These are phyloP conservation scores for Mimosa bimucronata DNA, from an alignment of 306 rosid genomes.

Conservation along the genomic window DNA sequence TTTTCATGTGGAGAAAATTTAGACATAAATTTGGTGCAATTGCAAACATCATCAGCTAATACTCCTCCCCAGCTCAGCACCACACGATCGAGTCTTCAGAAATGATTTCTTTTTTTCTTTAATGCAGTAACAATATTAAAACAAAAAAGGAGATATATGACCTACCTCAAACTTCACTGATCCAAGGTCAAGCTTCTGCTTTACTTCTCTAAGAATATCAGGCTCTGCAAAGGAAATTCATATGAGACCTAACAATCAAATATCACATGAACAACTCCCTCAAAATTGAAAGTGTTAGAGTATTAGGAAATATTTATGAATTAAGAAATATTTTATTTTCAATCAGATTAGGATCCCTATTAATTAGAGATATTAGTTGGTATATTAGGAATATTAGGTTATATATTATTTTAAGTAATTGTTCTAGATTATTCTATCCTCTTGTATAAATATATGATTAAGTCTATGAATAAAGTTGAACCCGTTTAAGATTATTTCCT, in stretches of 20 bases:
- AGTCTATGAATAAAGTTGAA: too few species aligned
- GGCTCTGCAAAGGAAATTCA: constrained; percentile 70
- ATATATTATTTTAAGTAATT: too few species aligned
- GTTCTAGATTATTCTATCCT: too few species aligned
- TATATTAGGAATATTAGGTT: too few species aligned
- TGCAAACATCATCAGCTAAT: not conserved
- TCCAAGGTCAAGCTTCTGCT: constrained; percentile 94
- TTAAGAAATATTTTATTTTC: too few species aligned
- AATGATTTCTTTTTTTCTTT: not conserved
- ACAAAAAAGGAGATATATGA: not conserved
- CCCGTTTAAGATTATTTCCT: too few species aligned
- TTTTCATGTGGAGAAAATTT: not conserved
- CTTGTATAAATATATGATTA: too few species aligned
- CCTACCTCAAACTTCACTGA: constrained; percentile 93
- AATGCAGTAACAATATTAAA: too few species aligned
- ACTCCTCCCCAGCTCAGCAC: not conserved
- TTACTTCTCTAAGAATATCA: constrained; percentile 94
- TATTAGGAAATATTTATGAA: too few species aligned
- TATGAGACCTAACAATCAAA: constrained; percentile 25
- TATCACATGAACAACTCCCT: constrained; percentile 10
- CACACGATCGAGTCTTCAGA: not conserved
- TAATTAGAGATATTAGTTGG: too few species aligned
- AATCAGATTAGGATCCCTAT: too few species aligned
- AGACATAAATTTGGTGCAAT: not conserved
- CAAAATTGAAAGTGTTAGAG: constrained; percentile 3